Evolutionary conservation across 2,329 filamentous ascomycete genomes (phyloP).

Genomic region (Curvularia verruculosa): DNA sequence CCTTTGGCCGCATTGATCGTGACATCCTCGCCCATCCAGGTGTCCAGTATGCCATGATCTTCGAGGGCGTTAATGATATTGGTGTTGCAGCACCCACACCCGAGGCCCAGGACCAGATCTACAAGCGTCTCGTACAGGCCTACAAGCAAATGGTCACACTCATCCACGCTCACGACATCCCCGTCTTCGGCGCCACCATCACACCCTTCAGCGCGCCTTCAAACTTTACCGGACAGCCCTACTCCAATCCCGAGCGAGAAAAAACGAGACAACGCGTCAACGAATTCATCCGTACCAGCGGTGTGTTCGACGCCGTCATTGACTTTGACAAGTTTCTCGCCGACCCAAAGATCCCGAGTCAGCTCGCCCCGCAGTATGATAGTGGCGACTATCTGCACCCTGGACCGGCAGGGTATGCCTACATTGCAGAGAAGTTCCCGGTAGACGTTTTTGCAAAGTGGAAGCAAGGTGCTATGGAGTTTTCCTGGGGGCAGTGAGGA

Average conservation of each 20-base stretch:
- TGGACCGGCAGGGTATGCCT: conserved; percentile 64
- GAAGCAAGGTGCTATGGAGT: conserved; percentile 24
- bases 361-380: conserved; percentile 59
- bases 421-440: conserved; percentile 65
- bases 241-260: conserved; percentile 58
- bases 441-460: conserved; percentile 58
- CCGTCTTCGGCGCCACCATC: conserved; percentile 68
- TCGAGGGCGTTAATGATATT: conserved; percentile 70
- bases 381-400: conserved; percentile 71
- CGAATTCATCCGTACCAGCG: conserved; percentile 63
- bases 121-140: conserved; percentile 60
- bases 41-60: conserved; percentile 67
- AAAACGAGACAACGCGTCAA: conserved; percentile 64
- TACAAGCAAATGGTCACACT: conserved; percentile 64
- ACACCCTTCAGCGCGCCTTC: conserved; percentile 63
- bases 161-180: conserved; percentile 61
- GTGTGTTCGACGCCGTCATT: conserved; percentile 64
- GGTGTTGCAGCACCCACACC: conserved; percentile 57
- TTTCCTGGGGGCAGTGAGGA: conserved; percentile 7
- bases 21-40: conserved; percentile 66
- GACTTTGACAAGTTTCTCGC: conserved; percentile 67
- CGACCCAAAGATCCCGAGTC: conserved; percentile 57
- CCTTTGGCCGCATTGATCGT: conserved; percentile 66
- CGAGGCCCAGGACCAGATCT: conserved; percentile 55
- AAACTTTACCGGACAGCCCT: conserved; percentile 33